phyloP scores from a whole-genome alignment of 805 yeast genomes.

The Cyberlindnera xylosilytica region DNA sequence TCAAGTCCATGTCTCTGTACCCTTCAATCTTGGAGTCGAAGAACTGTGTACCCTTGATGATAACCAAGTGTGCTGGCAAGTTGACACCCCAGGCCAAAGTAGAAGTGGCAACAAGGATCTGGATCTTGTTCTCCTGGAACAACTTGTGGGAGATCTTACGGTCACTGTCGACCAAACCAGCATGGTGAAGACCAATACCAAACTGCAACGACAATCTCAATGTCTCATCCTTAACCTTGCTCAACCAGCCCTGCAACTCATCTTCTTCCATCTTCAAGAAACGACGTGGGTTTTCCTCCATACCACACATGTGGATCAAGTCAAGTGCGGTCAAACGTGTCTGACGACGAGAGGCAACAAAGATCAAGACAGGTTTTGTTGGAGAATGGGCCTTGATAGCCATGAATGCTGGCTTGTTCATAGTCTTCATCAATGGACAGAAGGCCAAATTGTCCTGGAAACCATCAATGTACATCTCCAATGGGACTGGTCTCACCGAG shows the following conservation, averaged over 20 bases:
- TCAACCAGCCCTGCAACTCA: constrained; percentile 56
- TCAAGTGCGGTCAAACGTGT: constrained; percentile 82
- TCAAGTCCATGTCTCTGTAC: constrained; percentile 84
- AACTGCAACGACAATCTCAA: constrained; percentile 69
- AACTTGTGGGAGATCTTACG: constrained; percentile 84
- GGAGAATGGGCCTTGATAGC: constrained; percentile 60
- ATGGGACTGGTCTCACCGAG: constrained; percentile 93
- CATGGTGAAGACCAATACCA: constrained; percentile 96
- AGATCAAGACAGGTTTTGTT: constrained; percentile 90
- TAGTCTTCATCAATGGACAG: constrained; percentile 60
- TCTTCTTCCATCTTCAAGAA: constrained; percentile 59
- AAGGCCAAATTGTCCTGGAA: constrained; percentile 84
- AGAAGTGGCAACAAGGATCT: constrained; percentile 90
- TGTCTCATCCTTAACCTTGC: constrained; percentile 71
- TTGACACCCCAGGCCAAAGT: constrained; percentile 99
- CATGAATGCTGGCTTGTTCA: constrained; percentile 78
- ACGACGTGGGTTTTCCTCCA: constrained; percentile 51
- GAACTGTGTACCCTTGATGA: constrained; percentile 94
- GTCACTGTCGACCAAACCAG: constrained; percentile 91
- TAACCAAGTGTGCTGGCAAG: constrained; percentile 95
- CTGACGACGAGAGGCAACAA: constrained; percentile 95
- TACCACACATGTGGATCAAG: constrained; percentile 66
- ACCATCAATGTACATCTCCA: constrained; percentile 85
- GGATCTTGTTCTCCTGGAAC: constrained; percentile 81
- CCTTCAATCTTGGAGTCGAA: constrained; percentile 95